These are phyloP conservation scores for Nemania sp. DNA, from an alignment of 2,329 filamentous ascomycete genomes.

Conservation along the genomic window DNA sequence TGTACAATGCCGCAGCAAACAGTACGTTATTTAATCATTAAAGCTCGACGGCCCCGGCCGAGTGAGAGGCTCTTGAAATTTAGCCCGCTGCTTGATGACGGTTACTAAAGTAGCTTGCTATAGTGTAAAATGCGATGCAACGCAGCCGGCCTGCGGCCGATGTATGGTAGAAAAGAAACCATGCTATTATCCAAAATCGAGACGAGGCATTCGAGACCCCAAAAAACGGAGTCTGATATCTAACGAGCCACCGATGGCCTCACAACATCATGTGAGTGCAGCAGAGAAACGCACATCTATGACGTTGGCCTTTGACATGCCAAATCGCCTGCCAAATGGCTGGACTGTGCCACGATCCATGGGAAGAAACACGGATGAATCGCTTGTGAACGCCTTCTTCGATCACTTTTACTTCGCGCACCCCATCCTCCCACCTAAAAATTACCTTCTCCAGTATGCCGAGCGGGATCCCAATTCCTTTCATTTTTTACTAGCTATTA, in stretches of 20 bases:
- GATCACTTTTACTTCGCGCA: slow-evolving; percentile 41
- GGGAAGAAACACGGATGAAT: slow-evolving; percentile 29
- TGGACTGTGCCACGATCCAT: slow-evolving; percentile 31
- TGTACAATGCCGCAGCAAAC: slow-evolving; percentile 54
- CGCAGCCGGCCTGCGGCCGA: slow-evolving; percentile 46
- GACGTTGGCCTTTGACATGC: slow-evolving; percentile 23
- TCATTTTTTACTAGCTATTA: slow-evolving; percentile 40
- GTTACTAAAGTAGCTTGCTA: slow-evolving; percentile 5
- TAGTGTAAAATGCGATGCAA: slow-evolving; percentile 51
- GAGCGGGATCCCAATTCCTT: slow-evolving; percentile 41
- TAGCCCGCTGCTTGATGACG: neutral
- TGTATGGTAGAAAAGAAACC: slow-evolving; percentile 47
- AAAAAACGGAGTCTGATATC: slow-evolving; percentile 41
- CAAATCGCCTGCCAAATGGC: slow-evolving; percentile 31
- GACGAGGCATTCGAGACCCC: slow-evolving; percentile 47
- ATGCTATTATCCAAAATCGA: slow-evolving; percentile 53
- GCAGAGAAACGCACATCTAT: slow-evolving; percentile 30
- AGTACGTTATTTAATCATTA: slow-evolving; percentile 35
- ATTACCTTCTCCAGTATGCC: slow-evolving; percentile 38
- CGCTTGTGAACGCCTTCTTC: slow-evolving; percentile 32
- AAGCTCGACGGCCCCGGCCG: too few species aligned
- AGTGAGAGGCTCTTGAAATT: neutral
- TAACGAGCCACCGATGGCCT: slow-evolving; percentile 33
- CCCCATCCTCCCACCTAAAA: slow-evolving; percentile 42
- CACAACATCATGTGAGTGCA: slow-evolving; percentile 25